Evolutionary conservation across 257 asterid genomes (phyloP).

Genomic region (Salvia rosmarinus): DNA sequence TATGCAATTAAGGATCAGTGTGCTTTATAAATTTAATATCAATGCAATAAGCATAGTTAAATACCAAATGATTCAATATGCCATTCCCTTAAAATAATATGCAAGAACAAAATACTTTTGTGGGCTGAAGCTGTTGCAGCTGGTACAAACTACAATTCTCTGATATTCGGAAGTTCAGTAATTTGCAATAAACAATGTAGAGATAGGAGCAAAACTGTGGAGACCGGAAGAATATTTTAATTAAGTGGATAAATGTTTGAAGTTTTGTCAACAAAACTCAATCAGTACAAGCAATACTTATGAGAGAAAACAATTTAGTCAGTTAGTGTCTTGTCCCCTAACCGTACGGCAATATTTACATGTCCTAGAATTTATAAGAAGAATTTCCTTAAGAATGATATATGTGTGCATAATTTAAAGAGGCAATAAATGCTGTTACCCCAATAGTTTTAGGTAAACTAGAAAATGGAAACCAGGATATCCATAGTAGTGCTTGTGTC

Average conservation of each 20-base stretch:
- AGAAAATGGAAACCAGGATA: conserved; percentile 14
- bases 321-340: neutral
- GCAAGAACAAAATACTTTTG: neutral
- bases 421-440: neutral
- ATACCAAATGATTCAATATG: neutral
- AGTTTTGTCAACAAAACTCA: neutral
- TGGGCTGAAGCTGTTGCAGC: neutral
- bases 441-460: neutral
- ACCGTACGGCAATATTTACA: neutral
- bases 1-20: neutral
- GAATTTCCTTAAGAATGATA: neutral
- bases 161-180: conserved; percentile 7
- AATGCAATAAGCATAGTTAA: conserved; percentile 3
- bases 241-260: neutral
- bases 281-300: neutral
- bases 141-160: neutral
- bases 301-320: neutral
- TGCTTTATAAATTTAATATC: conserved; percentile 2
- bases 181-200: neutral
- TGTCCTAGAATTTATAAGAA: neutral
- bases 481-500: neutral
- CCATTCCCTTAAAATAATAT: neutral
- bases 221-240: neutral
- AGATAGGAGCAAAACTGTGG: neutral
- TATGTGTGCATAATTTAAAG: neutral